Evolutionary conservation across 305 asterid species (phyloP), one percentile per base, ranked within the genome.

Genomic region (Fraxinus albicans): DNA sequence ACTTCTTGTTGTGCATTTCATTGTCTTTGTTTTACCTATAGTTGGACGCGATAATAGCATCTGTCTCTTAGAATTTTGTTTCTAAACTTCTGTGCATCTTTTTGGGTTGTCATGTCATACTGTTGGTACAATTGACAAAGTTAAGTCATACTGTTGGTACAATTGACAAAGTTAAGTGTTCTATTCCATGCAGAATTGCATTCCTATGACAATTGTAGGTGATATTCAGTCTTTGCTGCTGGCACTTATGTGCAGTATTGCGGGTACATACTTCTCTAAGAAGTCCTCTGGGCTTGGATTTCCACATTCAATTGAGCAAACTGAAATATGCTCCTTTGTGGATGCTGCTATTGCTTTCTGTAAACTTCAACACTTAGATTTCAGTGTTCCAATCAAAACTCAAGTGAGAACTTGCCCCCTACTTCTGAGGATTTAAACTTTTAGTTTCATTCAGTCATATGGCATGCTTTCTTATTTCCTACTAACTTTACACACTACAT

Each of bases 281-380:
- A 95, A 89, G 87, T 83, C 93, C 70, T 86, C 91, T 72, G 89
- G 85, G 79, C 83, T 85, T 82, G 97, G 89, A 82, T 87, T 67
- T 82, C 82, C 87, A 55, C 97, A 96, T 80, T 87, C 92, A 69
- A 84, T 47, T 85, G 98, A 94, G 81, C 94, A 86, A 85, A 88
- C 87, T 53, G 94, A 92, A 85, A 89, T 72, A 83, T 89, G 90
- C 89, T 90, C 90, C 86, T 91, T 96, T 83, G 88, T 97, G 82
- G 98, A 97, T 83, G 95, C 97, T 89, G 94, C 96, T 85, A 90
- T 94, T 88, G 91, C 97, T 25, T 97, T 95, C 88, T 93, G 91
- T 91, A 95, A 91, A 89, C 96, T 97, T 86, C 97, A 94, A 85
- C 95, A 93, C 84, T 83, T 93, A 91, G 90, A 88, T 85, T 83